A percentile compares a stretch with the other conserved stretches of the same genome.
phyloP scores from a whole-genome alignment of 2,329 filamentous ascomycete species.

The Nannizzia gypsea region DNA sequence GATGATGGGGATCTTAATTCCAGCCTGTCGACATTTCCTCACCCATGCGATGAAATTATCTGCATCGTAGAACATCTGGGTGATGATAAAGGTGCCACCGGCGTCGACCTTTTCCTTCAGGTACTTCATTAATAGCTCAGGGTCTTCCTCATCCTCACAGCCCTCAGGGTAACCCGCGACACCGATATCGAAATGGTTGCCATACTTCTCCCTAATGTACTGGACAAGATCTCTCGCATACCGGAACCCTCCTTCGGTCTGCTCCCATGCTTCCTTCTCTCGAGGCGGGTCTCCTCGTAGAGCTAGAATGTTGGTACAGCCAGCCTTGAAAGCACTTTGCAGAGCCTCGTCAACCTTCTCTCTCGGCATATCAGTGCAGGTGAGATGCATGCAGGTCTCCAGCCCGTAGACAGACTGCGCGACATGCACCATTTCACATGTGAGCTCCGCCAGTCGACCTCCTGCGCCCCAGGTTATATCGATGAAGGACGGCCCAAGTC shows the following conservation, averaged over 20 bases:
- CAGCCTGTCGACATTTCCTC: slow-evolving; percentile 67
- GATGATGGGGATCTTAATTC: slow-evolving; percentile 72
- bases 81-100: slow-evolving; percentile 86
- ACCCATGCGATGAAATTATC: slow-evolving; percentile 94
- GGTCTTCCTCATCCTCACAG: slow-evolving; percentile 81
- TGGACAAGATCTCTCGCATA: slow-evolving; percentile 86
- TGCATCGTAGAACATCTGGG: slow-evolving; percentile 98
- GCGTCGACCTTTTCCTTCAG: slow-evolving; percentile 95
- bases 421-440: slow-evolving; percentile 93
- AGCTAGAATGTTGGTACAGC: slow-evolving; percentile 94
- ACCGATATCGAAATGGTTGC: slow-evolving; percentile 90
- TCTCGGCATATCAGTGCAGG: slow-evolving; percentile 93
- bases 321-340: slow-evolving; percentile 77
- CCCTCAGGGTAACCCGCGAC: slow-evolving; percentile 96
- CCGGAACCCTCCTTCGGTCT: slow-evolving; percentile 71
- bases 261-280: slow-evolving; percentile 89
- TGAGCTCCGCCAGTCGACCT: slow-evolving; percentile 78
- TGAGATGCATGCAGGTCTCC: slow-evolving; percentile 98
- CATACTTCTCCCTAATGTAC: slow-evolving; percentile 68
- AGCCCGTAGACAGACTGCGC: slow-evolving; percentile 90
- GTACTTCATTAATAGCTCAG: slow-evolving; percentile 75
- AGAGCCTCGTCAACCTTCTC: slow-evolving; percentile 85
- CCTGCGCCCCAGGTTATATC: slow-evolving; percentile 98
- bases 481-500: slow-evolving; percentile 86
- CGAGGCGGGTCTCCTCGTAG: slow-evolving; percentile 85